These are phyloP conservation scores for Ceratocystis huliohia DNA, from an alignment of 2,329 filamentous ascomycete species.

Conservation along the genomic window DNA sequence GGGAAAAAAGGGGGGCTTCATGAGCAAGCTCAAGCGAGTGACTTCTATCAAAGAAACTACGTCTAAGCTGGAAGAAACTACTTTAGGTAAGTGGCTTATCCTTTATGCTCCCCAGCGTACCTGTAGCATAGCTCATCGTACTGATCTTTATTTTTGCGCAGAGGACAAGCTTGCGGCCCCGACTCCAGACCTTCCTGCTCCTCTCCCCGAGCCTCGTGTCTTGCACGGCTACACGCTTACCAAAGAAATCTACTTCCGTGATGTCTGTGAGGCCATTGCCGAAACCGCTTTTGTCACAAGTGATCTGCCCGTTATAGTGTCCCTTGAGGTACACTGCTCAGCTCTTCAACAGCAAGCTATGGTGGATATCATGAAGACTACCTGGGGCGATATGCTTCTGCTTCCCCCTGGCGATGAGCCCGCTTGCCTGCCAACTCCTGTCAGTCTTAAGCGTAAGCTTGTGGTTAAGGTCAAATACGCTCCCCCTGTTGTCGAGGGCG, in stretches of 20 bases:
- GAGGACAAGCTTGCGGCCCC: conserved; percentile 16
- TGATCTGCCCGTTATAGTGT: conserved; percentile 81
- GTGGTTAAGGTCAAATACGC: conserved; percentile 69
- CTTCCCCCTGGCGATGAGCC: conserved; percentile 38
- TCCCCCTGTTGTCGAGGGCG: conserved; percentile 29
- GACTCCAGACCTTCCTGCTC: conserved; percentile 22
- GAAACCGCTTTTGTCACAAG: conserved; percentile 64
- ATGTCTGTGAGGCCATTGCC: conserved; percentile 69
- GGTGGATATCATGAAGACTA: conserved; percentile 81
- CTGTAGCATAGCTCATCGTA: conserved; percentile 23
- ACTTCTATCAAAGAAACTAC: conserved; percentile 32
- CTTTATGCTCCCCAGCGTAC: conserved; percentile 10
- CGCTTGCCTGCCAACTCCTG: conserved; percentile 51
- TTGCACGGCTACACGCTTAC: conserved; percentile 85
- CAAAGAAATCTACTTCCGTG: conserved; percentile 72
- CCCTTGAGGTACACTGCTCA: conserved; percentile 79
- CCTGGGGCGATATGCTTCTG: conserved; percentile 64
- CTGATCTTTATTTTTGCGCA: conserved; percentile 1
- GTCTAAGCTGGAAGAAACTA: conserved; percentile 37
- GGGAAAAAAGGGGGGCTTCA: conserved; percentile 46
- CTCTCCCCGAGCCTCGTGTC: conserved; percentile 56
- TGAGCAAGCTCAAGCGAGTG: conserved; percentile 46
- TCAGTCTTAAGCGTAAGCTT: conserved; percentile 62
- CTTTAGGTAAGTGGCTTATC: conserved; percentile 30
- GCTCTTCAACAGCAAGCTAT: conserved; percentile 74